A percentile compares a stretch with the other conserved stretches of the same genome.
These are phyloP conservation scores for Haplosporangium gracile DNA, from an alignment of 192 early-diverging fungal species.

Conservation along the genomic window DNA sequence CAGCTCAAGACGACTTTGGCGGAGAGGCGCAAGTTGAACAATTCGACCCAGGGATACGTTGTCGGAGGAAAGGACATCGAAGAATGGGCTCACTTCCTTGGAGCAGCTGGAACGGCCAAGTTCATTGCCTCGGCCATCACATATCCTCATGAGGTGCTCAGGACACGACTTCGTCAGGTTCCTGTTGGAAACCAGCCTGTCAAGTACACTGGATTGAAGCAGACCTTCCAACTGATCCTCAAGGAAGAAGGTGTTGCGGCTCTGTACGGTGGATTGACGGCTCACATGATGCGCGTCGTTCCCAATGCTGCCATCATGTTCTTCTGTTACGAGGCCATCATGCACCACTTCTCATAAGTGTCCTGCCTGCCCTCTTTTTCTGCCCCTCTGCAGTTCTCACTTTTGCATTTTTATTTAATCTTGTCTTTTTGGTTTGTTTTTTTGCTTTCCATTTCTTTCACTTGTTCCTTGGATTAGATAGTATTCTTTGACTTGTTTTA, in stretches of 20 bases:
- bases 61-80: conserved; percentile 58
- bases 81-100: conserved; percentile 88
- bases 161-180: conserved; percentile 90
- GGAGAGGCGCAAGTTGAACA: conserved; percentile 36
- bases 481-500: not conserved
- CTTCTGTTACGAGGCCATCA: conserved; percentile 83
- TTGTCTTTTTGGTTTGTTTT: not conserved
- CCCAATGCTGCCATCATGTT: conserved; percentile 98
- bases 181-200: conserved; percentile 73
- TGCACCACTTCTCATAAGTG: conserved; percentile 60
- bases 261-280: conserved; percentile 95
- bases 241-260: conserved; percentile 88
- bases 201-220: conserved; percentile 84
- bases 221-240: conserved; percentile 51
- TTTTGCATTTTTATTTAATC: conserved; percentile 6
- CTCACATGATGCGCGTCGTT: conserved; percentile 94
- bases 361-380: conserved; percentile 2
- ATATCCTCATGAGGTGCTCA: conserved; percentile 96
- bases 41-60: conserved; percentile 18
- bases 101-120: conserved; percentile 88
- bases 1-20: conserved; percentile 75
- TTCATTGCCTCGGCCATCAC: conserved; percentile 88
- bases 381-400: conserved; percentile 20
- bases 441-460: not conserved
- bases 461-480: not conserved